A percentile compares a stretch with the other conserved stretches of the same genome.
Conservation (phyloP, 495 filamentous ascomycete species). For the Patellaria atrata region DNA sequence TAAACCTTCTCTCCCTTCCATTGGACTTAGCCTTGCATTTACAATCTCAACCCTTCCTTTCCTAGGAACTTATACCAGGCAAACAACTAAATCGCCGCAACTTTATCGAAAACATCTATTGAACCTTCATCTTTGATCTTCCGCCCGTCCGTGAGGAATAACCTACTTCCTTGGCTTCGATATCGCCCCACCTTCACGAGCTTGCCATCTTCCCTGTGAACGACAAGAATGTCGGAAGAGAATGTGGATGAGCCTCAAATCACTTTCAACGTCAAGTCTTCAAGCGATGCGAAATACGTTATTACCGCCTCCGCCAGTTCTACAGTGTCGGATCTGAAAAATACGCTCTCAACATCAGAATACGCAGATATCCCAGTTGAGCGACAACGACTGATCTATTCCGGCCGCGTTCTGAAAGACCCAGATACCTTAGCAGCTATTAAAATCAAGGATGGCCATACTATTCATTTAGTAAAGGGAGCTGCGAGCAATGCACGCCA, state of each 20-base stretch:
- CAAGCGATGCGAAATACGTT: slow-evolving; percentile 68
- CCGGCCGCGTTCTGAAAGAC: slow-evolving; percentile 90
- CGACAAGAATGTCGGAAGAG: too few species aligned
- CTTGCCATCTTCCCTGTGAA: too few species aligned
- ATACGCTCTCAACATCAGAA: slow-evolving; percentile 62
- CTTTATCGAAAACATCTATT: too few species aligned
- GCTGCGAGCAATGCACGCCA: slow-evolving; percentile 77
- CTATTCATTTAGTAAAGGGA: slow-evolving; percentile 89
- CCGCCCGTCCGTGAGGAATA: too few species aligned
- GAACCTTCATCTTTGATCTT: too few species aligned
- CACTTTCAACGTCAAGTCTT: slow-evolving; percentile 90
- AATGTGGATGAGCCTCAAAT: slow-evolving; percentile 42
- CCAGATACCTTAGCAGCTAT: slow-evolving; percentile 67
- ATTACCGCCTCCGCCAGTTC: slow-evolving; percentile 66
- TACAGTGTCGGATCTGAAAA: slow-evolving; percentile 74
- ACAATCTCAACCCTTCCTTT: too few species aligned
- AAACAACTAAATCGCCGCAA: too few species aligned
- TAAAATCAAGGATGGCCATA: slow-evolving; percentile 94
- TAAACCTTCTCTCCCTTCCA: too few species aligned
- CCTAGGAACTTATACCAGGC: too few species aligned
- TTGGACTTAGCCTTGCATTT: too few species aligned
- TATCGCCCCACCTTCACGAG: too few species aligned
- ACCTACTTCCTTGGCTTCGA: too few species aligned
- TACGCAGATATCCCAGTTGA: slow-evolving; percentile 75
- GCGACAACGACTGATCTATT: slow-evolving; percentile 91